Percentiles rank a stretch among this genome's conserved stretches.
phyloP scores from a whole-genome alignment of 352 stramenopile species.

The Discostella stelligera region DNA sequence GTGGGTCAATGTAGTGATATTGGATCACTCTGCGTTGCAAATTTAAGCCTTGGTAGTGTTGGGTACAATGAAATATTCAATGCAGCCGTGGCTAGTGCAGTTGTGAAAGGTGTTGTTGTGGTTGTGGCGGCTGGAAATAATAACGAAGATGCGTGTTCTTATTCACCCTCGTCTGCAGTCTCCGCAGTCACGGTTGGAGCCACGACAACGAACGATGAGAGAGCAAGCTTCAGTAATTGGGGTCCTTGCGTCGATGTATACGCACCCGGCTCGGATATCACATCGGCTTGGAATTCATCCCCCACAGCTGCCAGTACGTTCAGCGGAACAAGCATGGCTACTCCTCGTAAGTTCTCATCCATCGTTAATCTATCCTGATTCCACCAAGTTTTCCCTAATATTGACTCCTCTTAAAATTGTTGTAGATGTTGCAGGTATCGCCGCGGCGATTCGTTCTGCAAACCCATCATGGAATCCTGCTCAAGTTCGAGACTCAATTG shows the following conservation, averaged over 20 bases:
- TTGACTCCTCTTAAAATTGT: background rate
- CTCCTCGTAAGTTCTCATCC: background rate
- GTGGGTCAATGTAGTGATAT: background rate
- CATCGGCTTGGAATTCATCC: background rate
- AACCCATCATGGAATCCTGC: background rate
- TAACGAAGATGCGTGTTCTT: background rate
- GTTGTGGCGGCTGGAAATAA: background rate
- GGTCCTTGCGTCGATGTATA: slow-evolving; percentile 5
- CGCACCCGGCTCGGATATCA: background rate
- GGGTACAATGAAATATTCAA: background rate
- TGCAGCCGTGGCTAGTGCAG: background rate
- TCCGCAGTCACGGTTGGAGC: slow-evolving; percentile 7
- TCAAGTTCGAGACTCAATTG: background rate
- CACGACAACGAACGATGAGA: background rate
- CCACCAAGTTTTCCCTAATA: background rate
- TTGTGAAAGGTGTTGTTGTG: background rate
- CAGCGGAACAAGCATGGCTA: slow-evolving; percentile 4
- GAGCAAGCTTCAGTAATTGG: slow-evolving; percentile 5
- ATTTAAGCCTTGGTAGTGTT: background rate
- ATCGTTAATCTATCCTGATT: background rate
- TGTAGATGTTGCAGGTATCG: slow-evolving; percentile 7
- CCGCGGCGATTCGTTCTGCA: background rate
- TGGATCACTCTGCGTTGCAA: background rate
- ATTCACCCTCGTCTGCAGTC: background rate
- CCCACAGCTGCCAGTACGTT: background rate